Conservation (phyloP, 169 alveolate species). For the Eimeria brunetti region DNA sequence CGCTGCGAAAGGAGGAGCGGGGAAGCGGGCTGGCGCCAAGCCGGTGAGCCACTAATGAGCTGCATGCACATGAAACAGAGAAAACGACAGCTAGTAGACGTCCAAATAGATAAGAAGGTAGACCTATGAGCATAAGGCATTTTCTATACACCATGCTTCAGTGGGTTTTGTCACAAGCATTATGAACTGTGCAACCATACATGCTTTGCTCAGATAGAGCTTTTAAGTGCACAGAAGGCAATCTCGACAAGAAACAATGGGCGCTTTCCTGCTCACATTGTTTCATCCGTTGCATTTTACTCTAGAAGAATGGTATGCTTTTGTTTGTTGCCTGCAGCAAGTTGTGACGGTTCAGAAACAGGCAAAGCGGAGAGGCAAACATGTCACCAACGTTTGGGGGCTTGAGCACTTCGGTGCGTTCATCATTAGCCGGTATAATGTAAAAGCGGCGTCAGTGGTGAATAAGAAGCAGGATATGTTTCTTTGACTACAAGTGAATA, state of each 20-base stretch:
- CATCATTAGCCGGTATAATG: neutral
- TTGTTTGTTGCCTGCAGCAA: neutral
- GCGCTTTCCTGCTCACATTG: neutral
- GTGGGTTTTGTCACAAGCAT: neutral
- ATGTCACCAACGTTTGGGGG: constrained; percentile 33
- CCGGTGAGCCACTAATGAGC: constrained; percentile 9
- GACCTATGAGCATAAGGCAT: neutral
- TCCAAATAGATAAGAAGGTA: neutral
- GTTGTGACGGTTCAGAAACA: constrained; percentile 60
- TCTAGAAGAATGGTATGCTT: neutral
- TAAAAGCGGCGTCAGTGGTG: neutral
- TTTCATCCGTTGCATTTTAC: neutral
- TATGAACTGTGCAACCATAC: neutral
- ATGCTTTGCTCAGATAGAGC: neutral
- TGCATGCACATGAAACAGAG: neutral
- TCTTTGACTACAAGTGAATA: neutral
- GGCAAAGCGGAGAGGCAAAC: constrained; percentile 59
- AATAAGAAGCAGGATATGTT: neutral
- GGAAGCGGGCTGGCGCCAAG: constrained; percentile 31
- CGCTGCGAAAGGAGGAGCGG: constrained; percentile 29
- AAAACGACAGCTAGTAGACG: neutral
- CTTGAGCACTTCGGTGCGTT: constrained; percentile 57
- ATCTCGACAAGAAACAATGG: neutral
- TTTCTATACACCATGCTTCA: neutral
- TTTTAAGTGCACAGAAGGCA: neutral